Base-by-base conservation (phyloP, 257 asterid genomes). In the Eucommia ulmoides region DNA sequence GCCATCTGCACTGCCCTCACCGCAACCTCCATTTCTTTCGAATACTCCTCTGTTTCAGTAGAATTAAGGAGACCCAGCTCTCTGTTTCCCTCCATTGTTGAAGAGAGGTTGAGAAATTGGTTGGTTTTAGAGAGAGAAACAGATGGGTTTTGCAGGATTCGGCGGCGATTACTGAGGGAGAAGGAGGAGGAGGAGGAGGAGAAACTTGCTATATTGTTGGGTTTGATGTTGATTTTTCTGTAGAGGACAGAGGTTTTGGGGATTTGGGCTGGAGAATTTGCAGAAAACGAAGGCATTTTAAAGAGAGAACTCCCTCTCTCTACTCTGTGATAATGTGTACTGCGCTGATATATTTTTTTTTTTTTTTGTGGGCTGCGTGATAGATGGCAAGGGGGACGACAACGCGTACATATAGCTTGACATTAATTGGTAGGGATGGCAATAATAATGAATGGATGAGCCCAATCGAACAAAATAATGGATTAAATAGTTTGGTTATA, bases 1-100 rank as follows among this genome's bases (percentile, higher is more conserved):
- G 95, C 87, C 93, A 84, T 58, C 44, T 84, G 95, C 20, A 84
- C 95, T 19, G 91, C 95, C 68, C 77, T 84, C 8, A 81, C 95
- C 1, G 91, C 93, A 19, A 84, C 66, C 57, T 79, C 80, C 66
- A 81, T 19, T 50, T 84, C 93, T 20, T 56, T 19, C 33, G 76
- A 55, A 42, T 56, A 72, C 45, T 55, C 52, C 1, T 50, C 68
- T 41, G 55, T 11, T 11, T 53, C 54, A 62, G 50, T 35, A 22
- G 72, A 26, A 11, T 45, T 74, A 35, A 61, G 33, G 22, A 29
- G 7, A 29, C 63, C 53, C 59, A 67, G 56, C 10, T 53, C 38
- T 19, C 42, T 19, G 25, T 22, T 59, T 56, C 69, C 80, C 35
- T 58, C 66, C 56, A 74, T 66, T 25, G 64, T 50, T 10, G 68